Evolutionary conservation across 2,329 filamentous ascomycete genomes (phyloP).

Genomic region (Curvularia eragrostidis): DNA sequence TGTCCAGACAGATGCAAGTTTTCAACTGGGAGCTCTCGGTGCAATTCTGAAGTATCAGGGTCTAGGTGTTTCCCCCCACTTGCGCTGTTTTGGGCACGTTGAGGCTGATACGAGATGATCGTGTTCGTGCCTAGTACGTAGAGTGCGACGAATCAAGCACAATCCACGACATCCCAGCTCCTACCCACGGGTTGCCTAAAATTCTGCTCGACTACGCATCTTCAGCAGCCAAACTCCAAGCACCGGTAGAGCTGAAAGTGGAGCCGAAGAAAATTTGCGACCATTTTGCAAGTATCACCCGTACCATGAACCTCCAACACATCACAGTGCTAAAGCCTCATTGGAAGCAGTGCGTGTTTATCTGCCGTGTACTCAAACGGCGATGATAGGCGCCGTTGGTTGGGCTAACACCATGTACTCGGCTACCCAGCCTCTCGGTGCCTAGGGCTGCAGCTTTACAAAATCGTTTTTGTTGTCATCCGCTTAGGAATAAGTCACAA

Average conservation of each 20-base stretch:
- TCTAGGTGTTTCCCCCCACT: slow-evolving; percentile 11
- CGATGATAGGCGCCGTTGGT: neutral
- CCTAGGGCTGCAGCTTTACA: neutral
- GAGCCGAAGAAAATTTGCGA: slow-evolving; percentile 4
- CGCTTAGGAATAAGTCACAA: neutral
- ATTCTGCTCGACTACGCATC: slow-evolving; percentile 1
- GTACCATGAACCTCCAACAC: slow-evolving; percentile 11
- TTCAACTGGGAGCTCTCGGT: slow-evolving; percentile 1
- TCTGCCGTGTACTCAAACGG: neutral
- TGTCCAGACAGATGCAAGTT: neutral
- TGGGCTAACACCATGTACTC: slow-evolving; percentile 7
- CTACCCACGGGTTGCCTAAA: slow-evolving; percentile 1
- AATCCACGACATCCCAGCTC: slow-evolving; percentile 4
- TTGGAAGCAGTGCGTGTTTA: slow-evolving; percentile 18
- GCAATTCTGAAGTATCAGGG: neutral
- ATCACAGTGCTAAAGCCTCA: slow-evolving; percentile 15
- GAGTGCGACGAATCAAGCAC: slow-evolving; percentile 1
- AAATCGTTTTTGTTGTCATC: neutral
- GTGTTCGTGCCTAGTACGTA: slow-evolving; percentile 4
- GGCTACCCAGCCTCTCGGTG: slow-evolving; percentile 1
- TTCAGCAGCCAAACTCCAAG: slow-evolving; percentile 1
- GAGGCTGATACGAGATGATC: slow-evolving; percentile 12
- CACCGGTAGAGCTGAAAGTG: slow-evolving; percentile 11
- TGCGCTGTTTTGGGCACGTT: slow-evolving; percentile 2
- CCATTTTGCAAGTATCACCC: slow-evolving; percentile 25